Evolutionary conservation across 1,284 basidiomycete species (phyloP), one percentile per base, ranked within the genome.

Genomic region (Puccinia horiana): DNA sequence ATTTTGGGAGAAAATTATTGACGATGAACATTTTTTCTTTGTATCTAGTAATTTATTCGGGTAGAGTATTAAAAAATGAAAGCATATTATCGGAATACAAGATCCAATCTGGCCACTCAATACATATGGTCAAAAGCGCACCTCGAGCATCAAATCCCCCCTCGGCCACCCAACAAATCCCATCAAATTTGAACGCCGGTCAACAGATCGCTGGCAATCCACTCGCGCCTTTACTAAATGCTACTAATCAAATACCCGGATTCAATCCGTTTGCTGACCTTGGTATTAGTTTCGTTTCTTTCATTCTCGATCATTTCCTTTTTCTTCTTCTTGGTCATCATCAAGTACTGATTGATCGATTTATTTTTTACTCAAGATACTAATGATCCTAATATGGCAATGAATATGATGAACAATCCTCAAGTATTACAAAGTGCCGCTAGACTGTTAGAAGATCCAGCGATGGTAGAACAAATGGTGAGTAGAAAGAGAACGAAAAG

Each of bases 221-320:
- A 3, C 83, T 88, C 54, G 87, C 87, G 0, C 86, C 86, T 0
- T 83, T 88, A 32, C 85, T 87, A 83, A 87, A 87, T 81, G 85
- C 86, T 42, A 81, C 79, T 20, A 81, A 81, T 37, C 79, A 83
- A 42, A 90, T 93, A 90, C 92, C 91, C 0, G 92, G 92, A 4
- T 89, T 95, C 86, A 96, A 96, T 85, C 94, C 95, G 0, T 96
- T 97, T 85, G 90, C 92, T 0, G 92, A 92, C 3, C 91, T 95
- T 90, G 92, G 94, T 12, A 84, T 95, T 75, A 97, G 97, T 81
- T 73, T 4, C 61, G 67, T 74, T 63, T 14, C 44, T 42, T 18
- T 32, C 18, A n/a, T 35, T 20, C 37, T 61, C 44, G 35, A 20
- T 52, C 2, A 8, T 56, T 56, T 12, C 32, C 11, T 32, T 86